phyloP scores from a whole-genome alignment of 2,329 filamentous ascomycete species.

The Paracorniculantispora psalliotae region DNA sequence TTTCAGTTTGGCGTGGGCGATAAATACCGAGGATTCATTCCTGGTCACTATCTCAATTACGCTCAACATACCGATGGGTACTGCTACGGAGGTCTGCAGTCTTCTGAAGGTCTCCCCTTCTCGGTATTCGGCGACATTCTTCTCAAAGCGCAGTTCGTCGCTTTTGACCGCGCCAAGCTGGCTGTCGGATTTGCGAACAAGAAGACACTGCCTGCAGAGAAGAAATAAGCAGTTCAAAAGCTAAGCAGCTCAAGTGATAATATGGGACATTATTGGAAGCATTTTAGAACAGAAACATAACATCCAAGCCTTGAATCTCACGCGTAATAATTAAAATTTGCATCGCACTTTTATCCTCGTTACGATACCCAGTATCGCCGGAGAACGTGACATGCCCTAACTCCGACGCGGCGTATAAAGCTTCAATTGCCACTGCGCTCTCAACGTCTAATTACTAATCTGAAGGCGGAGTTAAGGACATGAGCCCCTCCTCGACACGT shows the following conservation, averaged over 20 bases:
- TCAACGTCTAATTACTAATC: background rate
- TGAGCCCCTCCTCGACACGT: background rate
- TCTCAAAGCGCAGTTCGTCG: slow-evolving; percentile 41
- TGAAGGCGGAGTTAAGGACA: background rate
- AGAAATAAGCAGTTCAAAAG: background rate
- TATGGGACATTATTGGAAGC: too few species aligned
- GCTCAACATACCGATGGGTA: slow-evolving; percentile 20
- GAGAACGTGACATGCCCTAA: background rate
- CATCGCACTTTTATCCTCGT: background rate
- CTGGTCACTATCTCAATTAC: slow-evolving; percentile 35
- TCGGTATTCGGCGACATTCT: slow-evolving; percentile 37
- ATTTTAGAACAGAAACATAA: too few species aligned
- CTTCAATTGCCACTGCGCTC: background rate
- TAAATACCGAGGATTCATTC: slow-evolving; percentile 29
- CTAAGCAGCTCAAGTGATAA: too few species aligned
- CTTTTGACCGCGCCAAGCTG: slow-evolving; percentile 31
- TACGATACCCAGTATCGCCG: background rate
- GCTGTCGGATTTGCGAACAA: slow-evolving; percentile 38
- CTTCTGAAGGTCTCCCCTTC: slow-evolving; percentile 32
- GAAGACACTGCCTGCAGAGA: slow-evolving; percentile 14
- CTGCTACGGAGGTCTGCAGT: slow-evolving; percentile 36
- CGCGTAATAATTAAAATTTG: too few species aligned
- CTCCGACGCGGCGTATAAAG: background rate
- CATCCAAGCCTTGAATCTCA: too few species aligned
- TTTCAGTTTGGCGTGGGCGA: slow-evolving; percentile 31